Evolutionary conservation across 1,139 yeast species (phyloP).

Genomic region (Magnusiomyces magnusii): DNA sequence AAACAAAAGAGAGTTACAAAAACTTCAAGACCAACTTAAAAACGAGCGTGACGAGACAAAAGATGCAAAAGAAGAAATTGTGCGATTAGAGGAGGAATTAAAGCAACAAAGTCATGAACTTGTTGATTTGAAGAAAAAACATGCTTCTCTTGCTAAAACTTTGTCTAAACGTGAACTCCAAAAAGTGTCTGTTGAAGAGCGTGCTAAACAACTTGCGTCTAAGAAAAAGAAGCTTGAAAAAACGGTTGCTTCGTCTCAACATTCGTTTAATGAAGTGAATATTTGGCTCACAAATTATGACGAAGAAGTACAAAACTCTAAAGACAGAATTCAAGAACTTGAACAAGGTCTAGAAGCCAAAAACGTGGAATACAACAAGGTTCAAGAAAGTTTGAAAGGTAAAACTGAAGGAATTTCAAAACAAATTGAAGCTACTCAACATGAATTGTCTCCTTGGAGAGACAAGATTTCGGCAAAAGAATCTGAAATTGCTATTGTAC

Average conservation of each 20-base stretch:
- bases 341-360: slow-evolving; percentile 45
- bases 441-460: slow-evolving; percentile 77
- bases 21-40: slow-evolving; percentile 42
- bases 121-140: slow-evolving; percentile 24
- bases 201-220: slow-evolving; percentile 50
- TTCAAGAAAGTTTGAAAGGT: slow-evolving; percentile 59
- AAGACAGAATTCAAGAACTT: slow-evolving; percentile 40
- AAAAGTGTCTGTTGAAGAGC: slow-evolving; percentile 67
- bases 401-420: slow-evolving; percentile 62
- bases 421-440: slow-evolving; percentile 56
- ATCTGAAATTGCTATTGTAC: slow-evolving; percentile 56
- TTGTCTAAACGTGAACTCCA: slow-evolving; percentile 35
- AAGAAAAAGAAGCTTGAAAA: slow-evolving; percentile 60
- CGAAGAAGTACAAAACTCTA: slow-evolving; percentile 35
- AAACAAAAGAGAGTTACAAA: slow-evolving; percentile 36
- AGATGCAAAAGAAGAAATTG: slow-evolving; percentile 37
- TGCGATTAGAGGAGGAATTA: slow-evolving; percentile 32
- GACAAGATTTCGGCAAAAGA: slow-evolving; percentile 58
- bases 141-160: slow-evolving; percentile 22
- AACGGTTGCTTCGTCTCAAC: slow-evolving; percentile 34
- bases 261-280: slow-evolving; percentile 39
- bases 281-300: slow-evolving; percentile 43
- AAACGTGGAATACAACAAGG: slow-evolving; percentile 48
- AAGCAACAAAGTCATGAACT: slow-evolving; percentile 34
- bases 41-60: slow-evolving; percentile 41